A percentile compares a stretch with the other conserved stretches of the same genome.
Conservation (phyloP, 441 rosid species). For the Lepidium campestre region DNA sequence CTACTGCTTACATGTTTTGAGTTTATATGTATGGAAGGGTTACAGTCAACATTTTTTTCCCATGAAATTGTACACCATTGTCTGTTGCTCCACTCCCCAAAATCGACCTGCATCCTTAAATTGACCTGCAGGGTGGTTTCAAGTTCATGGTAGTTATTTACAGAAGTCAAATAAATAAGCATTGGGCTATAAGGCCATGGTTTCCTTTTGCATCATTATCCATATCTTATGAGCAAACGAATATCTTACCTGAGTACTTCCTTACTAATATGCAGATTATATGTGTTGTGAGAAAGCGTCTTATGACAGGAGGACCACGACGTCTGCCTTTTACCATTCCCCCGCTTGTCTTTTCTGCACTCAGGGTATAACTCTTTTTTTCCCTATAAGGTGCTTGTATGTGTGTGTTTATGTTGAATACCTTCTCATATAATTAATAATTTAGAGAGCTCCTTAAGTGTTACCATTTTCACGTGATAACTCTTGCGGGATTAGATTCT, state of each 20-base stretch:
- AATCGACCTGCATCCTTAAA: background rate
- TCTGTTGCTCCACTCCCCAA: background rate
- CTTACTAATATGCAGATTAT: slow-evolving; percentile 42
- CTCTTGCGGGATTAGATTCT: background rate
- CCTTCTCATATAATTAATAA: too few relatives aligned
- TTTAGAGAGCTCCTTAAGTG: background rate
- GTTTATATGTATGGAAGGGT: background rate
- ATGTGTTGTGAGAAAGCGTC: slow-evolving; percentile 51
- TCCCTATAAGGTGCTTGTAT: background rate
- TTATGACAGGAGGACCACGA: slow-evolving; percentile 52
- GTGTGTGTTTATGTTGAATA: background rate
- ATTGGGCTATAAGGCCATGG: slow-evolving; percentile 1
- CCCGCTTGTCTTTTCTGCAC: slow-evolving; percentile 53
- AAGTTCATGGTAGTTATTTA: background rate
- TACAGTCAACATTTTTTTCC: background rate
- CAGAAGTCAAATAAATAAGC: background rate
- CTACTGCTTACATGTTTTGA: background rate
- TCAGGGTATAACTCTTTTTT: slow-evolving; percentile 38
- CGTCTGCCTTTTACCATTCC: slow-evolving; percentile 58
- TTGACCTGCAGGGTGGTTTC: background rate
- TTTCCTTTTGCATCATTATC: slow-evolving; percentile 3
- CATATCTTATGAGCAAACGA: background rate
- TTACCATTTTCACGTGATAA: background rate
- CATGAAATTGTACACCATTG: background rate
- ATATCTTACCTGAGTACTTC: background rate